Base-by-base conservation (phyloP, 1,139 yeast genomes). In the Eremothecium gossypii region DNA sequence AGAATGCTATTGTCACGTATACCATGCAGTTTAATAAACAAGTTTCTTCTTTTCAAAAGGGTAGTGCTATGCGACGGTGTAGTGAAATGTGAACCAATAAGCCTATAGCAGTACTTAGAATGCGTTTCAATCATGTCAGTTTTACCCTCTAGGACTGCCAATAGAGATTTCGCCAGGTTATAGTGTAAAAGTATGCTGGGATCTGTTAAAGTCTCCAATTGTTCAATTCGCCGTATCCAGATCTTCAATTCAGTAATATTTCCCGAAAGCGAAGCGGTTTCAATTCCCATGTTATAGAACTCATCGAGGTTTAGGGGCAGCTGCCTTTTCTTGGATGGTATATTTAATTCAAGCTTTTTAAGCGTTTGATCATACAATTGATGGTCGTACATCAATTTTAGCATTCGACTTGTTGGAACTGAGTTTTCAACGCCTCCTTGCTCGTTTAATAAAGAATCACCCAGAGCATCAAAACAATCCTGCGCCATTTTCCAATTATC, bases 401-500 rank as follows among this genome's bases (percentile, higher is more conserved):
- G 49, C 55, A 73, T 60, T 41, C 72, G 70, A 8, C 57, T 55
- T 10, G 56, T 56, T 1, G 54, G 46, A 2, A 66, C 61, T 34
- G 64, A 62, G 32, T 64, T 70, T 6, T 17, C 23, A 17, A 17
- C 23, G 6, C 23, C 23, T 17, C 23, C 23, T 45, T 77, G 49
- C 51, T 72, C 59, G 40, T 71, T 69, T n/a, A 53, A 51, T 17
- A 66, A 61, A 11, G 64, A 53, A 11, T 70, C 71, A 11, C 85
- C 75, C 34, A 83, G 63, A 0, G 83, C 84, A 43, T 80, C 81
- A 52, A 86, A 82, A 33, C 96, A 86, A 49, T 84, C 91, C 49
- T 84, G 83, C 0, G 96, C 95, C 53, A 86, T 72, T 33, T 79
- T 74, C 95, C 96, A 86, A 54, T 80, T 80, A 38, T 86, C 91